These are phyloP conservation scores for Peronospora destructor DNA, from an alignment of 352 stramenopile species.

Conservation along the genomic window DNA sequence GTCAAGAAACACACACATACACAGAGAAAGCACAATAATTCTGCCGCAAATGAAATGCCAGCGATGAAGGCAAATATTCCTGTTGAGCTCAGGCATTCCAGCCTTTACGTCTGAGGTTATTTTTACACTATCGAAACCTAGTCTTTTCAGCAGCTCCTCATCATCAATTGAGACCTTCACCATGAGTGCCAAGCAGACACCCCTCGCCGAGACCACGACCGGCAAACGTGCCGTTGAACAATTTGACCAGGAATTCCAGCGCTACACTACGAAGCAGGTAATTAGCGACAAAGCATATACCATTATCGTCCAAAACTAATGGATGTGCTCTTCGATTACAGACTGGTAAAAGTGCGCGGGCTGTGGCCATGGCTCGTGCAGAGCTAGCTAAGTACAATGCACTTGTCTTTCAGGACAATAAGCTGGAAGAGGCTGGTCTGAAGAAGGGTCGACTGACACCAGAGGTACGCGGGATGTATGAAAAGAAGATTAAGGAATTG, in stretches of 20 bases:
- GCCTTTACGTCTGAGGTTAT: neutral
- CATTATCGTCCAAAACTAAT: neutral
- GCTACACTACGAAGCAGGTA: constrained; percentile 81
- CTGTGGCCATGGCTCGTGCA: constrained; percentile 66
- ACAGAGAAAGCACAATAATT: neutral
- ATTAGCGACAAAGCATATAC: neutral
- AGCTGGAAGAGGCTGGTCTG: constrained; percentile 59
- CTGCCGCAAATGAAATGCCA: constrained; percentile 29
- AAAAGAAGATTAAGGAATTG: constrained; percentile 67
- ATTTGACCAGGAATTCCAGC: constrained; percentile 83
- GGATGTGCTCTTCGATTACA: constrained; percentile 14
- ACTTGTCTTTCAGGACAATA: constrained; percentile 80
- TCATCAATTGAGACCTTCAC: constrained; percentile 6
- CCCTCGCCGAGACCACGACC: constrained; percentile 19
- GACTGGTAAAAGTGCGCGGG: constrained; percentile 56
- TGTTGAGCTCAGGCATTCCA: neutral
- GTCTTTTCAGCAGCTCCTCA: constrained; percentile 1
- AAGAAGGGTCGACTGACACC: constrained; percentile 58
- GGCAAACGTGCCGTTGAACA: constrained; percentile 52
- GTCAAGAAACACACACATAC: neutral
- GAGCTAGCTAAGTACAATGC: constrained; percentile 79
- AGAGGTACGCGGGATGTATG: constrained; percentile 48
- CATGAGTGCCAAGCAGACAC: constrained; percentile 21
- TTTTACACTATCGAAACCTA: constrained; percentile 18
- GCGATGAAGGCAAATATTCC: constrained; percentile 16